Evolutionary conservation across 164 flowering plant species (phyloP), one percentile per base, ranked within the genome.

Genomic region (Malania oleifera): DNA sequence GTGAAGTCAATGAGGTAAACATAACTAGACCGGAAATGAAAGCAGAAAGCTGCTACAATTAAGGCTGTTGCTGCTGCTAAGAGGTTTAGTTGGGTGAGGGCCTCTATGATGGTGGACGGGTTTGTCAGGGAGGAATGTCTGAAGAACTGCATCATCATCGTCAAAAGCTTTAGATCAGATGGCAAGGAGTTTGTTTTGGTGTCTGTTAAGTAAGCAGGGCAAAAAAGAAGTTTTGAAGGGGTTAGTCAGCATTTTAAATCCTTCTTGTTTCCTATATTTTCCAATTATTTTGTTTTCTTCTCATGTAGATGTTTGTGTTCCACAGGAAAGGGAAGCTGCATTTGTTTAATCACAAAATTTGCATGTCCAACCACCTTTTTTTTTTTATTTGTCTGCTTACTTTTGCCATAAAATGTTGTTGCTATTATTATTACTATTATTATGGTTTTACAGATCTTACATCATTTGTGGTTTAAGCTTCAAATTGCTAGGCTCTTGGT

Each of bases 1-100:
- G 48, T 15, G 60, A 72, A 86, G 55, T 80, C 87, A 3, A 86
- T 26, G 41, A 86, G 86, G 67, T 80, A 86, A 20, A 73, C 71
- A 9, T 19, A 37, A 39, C 25, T 62, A 24, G 71, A 43, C 63
- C 63, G 74, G 59, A 60, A 56, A 45, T 5, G 50, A 25, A 64
- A 49, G 19, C 44, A 68, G 14, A 63, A 19, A 18, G 54, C 6
- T 20, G 46, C n/a, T 2, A 69, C 2, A 19, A 67, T 52, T 3
- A 69, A 10, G 47, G 40, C 35, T 7, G 53, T 29, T 46, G 63
- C 62, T 34, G 41, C 41, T 38, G 57, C 55, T 14, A 75, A 31
- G 45, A 68, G 60, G 38, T 60, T 56, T 41, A 54, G 41, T 34
- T 54, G 53, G 45, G 60, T 39, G 54, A 65, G 9, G 48, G 59